These are phyloP conservation scores for Neofusicoccum laricinum DNA, from an alignment of 2,329 filamentous ascomycete genomes.

Conservation along the genomic window DNA sequence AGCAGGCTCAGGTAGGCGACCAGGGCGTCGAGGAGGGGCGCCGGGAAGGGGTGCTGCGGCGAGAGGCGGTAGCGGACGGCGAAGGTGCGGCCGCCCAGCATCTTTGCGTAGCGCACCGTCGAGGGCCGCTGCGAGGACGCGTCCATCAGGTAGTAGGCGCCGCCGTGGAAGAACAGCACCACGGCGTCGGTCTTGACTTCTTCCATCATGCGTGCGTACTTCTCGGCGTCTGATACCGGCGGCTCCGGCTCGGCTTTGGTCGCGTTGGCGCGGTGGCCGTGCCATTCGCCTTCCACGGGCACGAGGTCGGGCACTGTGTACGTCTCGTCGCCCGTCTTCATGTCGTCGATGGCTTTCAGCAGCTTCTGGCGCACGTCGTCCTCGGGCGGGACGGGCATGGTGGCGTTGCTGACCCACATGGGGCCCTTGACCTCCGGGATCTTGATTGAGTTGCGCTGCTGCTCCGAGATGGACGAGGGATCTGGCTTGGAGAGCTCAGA, in stretches of 20 bases:
- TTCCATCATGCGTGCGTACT: slow-evolving; percentile 65
- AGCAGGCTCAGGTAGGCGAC: slow-evolving; percentile 70
- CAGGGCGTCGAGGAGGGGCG: slow-evolving; percentile 69
- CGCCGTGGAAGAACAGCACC: slow-evolving; percentile 73
- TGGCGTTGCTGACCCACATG: slow-evolving; percentile 76
- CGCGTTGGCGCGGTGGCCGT: slow-evolving; percentile 62
- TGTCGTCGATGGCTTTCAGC: slow-evolving; percentile 54
- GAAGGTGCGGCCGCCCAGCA: slow-evolving; percentile 66
- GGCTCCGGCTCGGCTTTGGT: slow-evolving; percentile 51
- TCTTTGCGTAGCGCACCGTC: slow-evolving; percentile 61
- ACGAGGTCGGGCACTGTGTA: slow-evolving; percentile 52
- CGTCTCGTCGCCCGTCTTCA: slow-evolving; percentile 42
- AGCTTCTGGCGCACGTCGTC: slow-evolving; percentile 57
- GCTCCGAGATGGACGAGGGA: slow-evolving; percentile 28
- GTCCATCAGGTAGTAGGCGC: slow-evolving; percentile 71
- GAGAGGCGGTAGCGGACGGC: slow-evolving; percentile 72
- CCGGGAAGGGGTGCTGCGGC: slow-evolving; percentile 72
- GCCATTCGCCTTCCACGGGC: slow-evolving; percentile 72
- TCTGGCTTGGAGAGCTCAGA: slow-evolving; percentile 29
- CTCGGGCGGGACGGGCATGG: slow-evolving; percentile 58
- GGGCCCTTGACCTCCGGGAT: slow-evolving; percentile 71
- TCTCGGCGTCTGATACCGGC: slow-evolving; percentile 58
- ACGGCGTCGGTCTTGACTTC: slow-evolving; percentile 64
- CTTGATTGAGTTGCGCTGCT: slow-evolving; percentile 60
- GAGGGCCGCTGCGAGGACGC: slow-evolving; percentile 63